Evolutionary conservation across 1,284 basidiomycete genomes (phyloP).

Genomic region (Kwoniella shivajii): DNA sequence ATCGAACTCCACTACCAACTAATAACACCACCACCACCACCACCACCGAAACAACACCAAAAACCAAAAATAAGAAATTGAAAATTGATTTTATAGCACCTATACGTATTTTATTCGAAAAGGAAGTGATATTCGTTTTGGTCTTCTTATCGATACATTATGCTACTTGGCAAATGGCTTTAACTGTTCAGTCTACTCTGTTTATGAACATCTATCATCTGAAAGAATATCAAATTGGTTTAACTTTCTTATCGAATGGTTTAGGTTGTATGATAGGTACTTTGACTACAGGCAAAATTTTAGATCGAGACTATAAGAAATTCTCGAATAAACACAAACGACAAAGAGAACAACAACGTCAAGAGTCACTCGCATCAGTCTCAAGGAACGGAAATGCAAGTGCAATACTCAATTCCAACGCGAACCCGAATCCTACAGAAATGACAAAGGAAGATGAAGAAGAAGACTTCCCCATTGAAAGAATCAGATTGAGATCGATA

Average conservation of each 20-base stretch:
- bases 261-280: constrained; percentile 7
- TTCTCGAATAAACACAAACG: not conserved
- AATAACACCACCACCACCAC: not conserved
- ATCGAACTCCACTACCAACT: not conserved
- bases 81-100: constrained; percentile 7
- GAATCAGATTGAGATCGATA: not conserved
- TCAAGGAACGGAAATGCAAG: too few relatives aligned
- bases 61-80: not conserved
- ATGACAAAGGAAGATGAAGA: not conserved
- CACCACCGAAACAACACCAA: not conserved
- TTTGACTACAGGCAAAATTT: constrained; percentile 4
- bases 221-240: not conserved
- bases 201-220: not conserved
- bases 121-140: constrained; percentile 3
- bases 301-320: constrained; percentile 6
- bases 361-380: too few relatives aligned
- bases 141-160: constrained; percentile 7
- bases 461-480: constrained; percentile 7
- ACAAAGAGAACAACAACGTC: too few relatives aligned
- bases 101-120: not conserved
- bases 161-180: constrained; percentile 9
- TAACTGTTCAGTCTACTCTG: constrained; percentile 1
- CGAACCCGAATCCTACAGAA: too few relatives aligned
- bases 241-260: constrained; percentile 6
- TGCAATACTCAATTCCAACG: too few relatives aligned